Evolutionary conservation across 1,284 basidiomycete genomes (phyloP), one percentile per base, ranked within the genome.

Genomic region (Sporisorium exsertum): DNA sequence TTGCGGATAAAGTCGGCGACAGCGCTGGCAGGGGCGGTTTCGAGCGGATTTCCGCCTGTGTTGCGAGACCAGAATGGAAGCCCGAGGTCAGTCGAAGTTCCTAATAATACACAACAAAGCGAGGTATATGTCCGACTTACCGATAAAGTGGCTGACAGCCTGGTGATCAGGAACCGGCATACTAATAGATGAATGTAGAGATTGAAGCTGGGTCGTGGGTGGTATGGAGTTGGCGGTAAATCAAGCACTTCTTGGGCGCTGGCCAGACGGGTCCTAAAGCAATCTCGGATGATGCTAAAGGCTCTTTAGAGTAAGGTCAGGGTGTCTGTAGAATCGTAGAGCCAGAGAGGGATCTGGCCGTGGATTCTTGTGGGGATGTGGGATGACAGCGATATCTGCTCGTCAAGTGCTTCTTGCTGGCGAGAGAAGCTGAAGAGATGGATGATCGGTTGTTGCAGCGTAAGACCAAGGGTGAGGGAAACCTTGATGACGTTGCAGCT

Each of bases 1-100:
- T 88, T 88, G 86, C 93, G 92, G 64, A 99, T 95, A 87, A 97
- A 99, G 88, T 98, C 95, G 73, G 91, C 89, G 51, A 99, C 92
- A 65, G 89, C 89, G 65, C 93, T 90, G 32, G 91, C 87, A 18
- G 92, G 88, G 35, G 95, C 95, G 70, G 89, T 91, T 63, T 95
- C 93, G 77, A 98, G 86, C 42, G 93, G 91, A 88, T 97, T 97
- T 64, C 94, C 95, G 85, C 97, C 97, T 97, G 59, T 35, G 12
- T 9, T 51, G n/a, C 12, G 27, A 50, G n/a, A 20, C 7, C n/a
- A 47, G 26, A 26, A 13, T 22, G n/a, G n/a, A n/a, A 27, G 40
- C 13, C 5, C 2, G 22, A 29, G 43, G 54, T 56, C 56, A 68
- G 54, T 42, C 12, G 12, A 5, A 58, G 24, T 32, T 26, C 33